Evolutionary conservation across 768 basidiomycete genomes (phyloP).

Genomic region (Lyophyllum semitale): DNA sequence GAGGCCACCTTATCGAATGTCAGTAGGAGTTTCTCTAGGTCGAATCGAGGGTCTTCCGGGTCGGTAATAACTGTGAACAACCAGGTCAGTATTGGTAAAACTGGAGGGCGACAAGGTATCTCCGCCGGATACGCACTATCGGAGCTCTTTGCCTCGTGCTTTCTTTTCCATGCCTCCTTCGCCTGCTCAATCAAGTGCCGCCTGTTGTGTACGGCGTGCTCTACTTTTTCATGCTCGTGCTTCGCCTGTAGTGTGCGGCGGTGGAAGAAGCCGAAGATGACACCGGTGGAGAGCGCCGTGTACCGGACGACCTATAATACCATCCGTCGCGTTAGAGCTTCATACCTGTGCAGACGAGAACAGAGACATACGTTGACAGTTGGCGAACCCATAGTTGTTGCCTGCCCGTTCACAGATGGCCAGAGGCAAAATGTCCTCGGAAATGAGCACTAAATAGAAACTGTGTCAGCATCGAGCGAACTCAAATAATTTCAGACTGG

Average conservation of each 20-base stretch:
- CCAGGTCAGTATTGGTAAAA: constrained; percentile 12
- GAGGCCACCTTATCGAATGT: constrained; percentile 75
- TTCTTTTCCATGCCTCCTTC: constrained; percentile 87
- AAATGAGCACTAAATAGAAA: constrained; percentile 2
- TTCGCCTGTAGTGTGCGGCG: constrained; percentile 84
- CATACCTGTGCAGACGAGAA: not conserved
- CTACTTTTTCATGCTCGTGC: constrained; percentile 75
- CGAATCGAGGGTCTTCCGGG: constrained; percentile 94
- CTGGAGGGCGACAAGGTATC: constrained; percentile 1
- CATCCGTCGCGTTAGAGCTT: not conserved
- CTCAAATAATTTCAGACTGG: not conserved
- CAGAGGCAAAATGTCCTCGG: constrained; percentile 26
- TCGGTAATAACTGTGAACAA: constrained; percentile 75
- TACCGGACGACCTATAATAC: constrained; percentile 86
- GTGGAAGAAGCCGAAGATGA: constrained; percentile 91
- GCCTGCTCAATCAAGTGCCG: constrained; percentile 83
- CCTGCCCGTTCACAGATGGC: constrained; percentile 29
- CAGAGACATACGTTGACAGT: constrained; percentile 68
- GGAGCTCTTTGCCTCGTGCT: constrained; percentile 57
- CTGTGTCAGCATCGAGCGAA: not conserved
- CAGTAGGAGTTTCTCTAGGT: constrained; percentile 86
- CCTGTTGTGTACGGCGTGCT: constrained; percentile 71
- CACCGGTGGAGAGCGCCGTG: constrained; percentile 83
- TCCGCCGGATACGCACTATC: constrained; percentile 55
- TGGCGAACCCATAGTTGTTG: constrained; percentile 63